Evolutionary conservation across 805 yeast species (phyloP).

Genomic region (Nematodospora valgi): DNA sequence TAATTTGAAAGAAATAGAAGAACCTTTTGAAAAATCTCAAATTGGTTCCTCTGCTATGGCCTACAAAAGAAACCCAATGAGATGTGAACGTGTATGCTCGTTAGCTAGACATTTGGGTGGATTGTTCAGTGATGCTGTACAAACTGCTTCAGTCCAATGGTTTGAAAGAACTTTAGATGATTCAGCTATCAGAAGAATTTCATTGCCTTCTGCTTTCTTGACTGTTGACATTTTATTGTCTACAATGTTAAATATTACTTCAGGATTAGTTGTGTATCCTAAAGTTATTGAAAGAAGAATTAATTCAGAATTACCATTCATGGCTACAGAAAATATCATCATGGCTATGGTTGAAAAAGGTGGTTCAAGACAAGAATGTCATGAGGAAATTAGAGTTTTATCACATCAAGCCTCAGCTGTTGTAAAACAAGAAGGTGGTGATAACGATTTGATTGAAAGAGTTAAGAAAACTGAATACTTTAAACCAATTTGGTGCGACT

Average conservation of each 20-base stretch:
- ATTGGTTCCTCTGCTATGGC: slow-evolving; percentile 99
- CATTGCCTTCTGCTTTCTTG: slow-evolving; percentile 93
- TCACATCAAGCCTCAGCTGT: slow-evolving; percentile 97
- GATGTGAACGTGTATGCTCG: slow-evolving; percentile 99
- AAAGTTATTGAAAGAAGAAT: slow-evolving; percentile 98
- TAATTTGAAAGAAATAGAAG: slow-evolving; percentile 95
- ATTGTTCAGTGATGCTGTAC: slow-evolving; percentile 86
- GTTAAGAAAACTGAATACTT: slow-evolving; percentile 74
- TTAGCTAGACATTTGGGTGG: slow-evolving; percentile 93
- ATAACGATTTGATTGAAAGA: slow-evolving; percentile 92
- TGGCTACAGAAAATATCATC: slow-evolving; percentile 98
- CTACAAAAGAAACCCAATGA: slow-evolving; percentile 99
- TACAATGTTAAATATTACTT: slow-evolving; percentile 85
- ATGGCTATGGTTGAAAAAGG: slow-evolving; percentile 99
- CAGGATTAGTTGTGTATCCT: slow-evolving; percentile 96
- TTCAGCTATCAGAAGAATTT: slow-evolving; percentile 95
- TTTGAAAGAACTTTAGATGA: slow-evolving; percentile 98
- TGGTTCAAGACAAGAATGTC: slow-evolving; percentile 97
- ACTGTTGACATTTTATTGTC: slow-evolving; percentile 91
- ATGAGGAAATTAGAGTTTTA: slow-evolving; percentile 93
- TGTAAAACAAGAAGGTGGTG: slow-evolving; percentile 98
- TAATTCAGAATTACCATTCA: slow-evolving; percentile 91
- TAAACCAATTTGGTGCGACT: slow-evolving; percentile 82
- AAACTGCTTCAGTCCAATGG: slow-evolving; percentile 98
- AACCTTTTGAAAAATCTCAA: slow-evolving; percentile 98